Evolutionary conservation across 129 eudicot species (phyloP).

Genomic region (Saussurea involucrata): DNA sequence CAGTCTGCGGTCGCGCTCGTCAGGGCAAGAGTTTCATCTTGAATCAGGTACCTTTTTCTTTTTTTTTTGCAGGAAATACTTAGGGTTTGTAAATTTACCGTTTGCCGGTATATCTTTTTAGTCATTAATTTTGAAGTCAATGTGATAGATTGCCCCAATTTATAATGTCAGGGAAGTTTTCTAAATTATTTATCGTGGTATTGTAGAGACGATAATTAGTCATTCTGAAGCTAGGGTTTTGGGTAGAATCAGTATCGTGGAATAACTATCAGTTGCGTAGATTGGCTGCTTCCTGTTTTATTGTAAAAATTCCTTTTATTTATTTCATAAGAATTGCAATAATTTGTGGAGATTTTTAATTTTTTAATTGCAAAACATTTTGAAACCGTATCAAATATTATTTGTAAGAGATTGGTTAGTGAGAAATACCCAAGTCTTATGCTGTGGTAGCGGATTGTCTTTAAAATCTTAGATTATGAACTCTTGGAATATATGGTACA

Average conservation of each 20-base stretch:
- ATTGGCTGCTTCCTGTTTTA: not conserved
- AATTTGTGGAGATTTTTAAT: not conserved
- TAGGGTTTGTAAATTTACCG: constrained; percentile 21
- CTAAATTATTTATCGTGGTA: not conserved
- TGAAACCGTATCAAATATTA: not conserved
- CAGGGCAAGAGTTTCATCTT: constrained; percentile 93
- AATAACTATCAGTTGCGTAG: not conserved
- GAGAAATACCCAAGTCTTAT: not conserved
- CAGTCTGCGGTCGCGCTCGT: constrained; percentile 98
- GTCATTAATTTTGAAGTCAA: not conserved
- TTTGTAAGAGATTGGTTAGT: not conserved
- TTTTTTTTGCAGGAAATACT: not conserved
- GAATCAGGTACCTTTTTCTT: constrained; percentile 63
- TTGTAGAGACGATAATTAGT: not conserved
- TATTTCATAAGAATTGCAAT: not conserved
- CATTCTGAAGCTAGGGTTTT: not conserved
- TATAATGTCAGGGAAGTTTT: not conserved
- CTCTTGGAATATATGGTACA: not conserved
- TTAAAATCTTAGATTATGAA: not conserved
- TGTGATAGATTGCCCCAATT: not conserved
- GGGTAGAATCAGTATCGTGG: not conserved
- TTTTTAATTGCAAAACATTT: not conserved
- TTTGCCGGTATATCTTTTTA: not conserved
- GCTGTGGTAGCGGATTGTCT: not conserved
- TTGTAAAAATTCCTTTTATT: not conserved